phyloP scores from a whole-genome alignment of 2,329 filamentous ascomycete genomes.

The Fusarium pseudograminearum region DNA sequence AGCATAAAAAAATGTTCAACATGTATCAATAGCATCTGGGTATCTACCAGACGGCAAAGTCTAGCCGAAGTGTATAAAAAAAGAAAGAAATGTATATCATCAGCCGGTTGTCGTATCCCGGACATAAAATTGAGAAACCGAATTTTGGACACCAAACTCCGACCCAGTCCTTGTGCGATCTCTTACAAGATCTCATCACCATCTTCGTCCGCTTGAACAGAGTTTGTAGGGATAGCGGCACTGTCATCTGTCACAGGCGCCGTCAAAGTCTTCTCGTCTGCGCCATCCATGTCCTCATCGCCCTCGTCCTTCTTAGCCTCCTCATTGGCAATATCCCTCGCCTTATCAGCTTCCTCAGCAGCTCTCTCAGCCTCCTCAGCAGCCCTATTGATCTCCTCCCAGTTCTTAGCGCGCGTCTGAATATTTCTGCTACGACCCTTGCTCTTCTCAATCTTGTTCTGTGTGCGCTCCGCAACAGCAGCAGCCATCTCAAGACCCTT shows the following conservation, averaged over 20 bases:
- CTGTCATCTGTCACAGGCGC: not conserved
- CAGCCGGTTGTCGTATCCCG: conserved; percentile 27
- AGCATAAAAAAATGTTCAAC: conserved; percentile 7
- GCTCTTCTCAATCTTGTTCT: conserved; percentile 67
- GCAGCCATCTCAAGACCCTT: conserved; percentile 69
- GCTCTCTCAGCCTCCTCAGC: conserved; percentile 39
- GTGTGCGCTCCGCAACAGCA: conserved; percentile 69
- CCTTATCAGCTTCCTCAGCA: conserved; percentile 33
- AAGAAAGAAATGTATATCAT: conserved; percentile 23
- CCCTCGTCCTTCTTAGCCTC: conserved; percentile 42
- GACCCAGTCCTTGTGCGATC: conserved; percentile 16
- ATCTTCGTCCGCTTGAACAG: conserved; percentile 46
- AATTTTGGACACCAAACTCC: conserved; percentile 49
- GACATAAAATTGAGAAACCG: conserved; percentile 29
- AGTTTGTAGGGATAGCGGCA: conserved; percentile 7
- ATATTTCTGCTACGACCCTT: conserved; percentile 61
- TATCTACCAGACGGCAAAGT: conserved; percentile 39
- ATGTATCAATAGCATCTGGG: conserved; percentile 41
- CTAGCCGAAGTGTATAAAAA: conserved; percentile 29
- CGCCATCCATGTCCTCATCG: conserved; percentile 54
- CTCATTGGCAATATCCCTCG: conserved; percentile 7
- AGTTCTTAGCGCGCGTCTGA: conserved; percentile 64
- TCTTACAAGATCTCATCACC: conserved; percentile 52
- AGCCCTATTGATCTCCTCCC: conserved; percentile 69
- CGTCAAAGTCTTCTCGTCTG: conserved; percentile 10